These are phyloP conservation scores for Ormosia semicastrata DNA, from an alignment of 306 rosid species.

Conservation along the genomic window DNA sequence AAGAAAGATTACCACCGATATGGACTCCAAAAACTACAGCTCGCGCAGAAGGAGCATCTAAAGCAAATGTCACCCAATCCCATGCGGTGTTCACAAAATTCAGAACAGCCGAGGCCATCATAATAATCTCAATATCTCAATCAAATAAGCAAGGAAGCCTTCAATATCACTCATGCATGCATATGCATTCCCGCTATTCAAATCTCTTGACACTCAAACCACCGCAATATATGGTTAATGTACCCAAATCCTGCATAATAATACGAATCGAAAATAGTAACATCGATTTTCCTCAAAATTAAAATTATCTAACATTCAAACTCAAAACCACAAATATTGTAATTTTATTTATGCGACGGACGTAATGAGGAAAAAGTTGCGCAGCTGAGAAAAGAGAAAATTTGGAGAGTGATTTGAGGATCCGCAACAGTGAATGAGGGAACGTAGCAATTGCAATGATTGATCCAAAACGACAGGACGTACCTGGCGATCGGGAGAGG, in stretches of 20 bases:
- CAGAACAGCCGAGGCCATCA: slow-evolving; percentile 55
- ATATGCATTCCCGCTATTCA: not conserved
- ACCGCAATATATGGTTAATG: not conserved
- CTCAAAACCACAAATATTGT: not conserved
- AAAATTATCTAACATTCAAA: not conserved
- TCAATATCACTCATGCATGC: slow-evolving; percentile 32
- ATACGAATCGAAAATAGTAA: not conserved
- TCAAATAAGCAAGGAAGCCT: slow-evolving; percentile 24
- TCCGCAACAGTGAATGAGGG: not conserved
- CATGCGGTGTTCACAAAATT: slow-evolving; percentile 52
- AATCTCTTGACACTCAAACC: slow-evolving; percentile 16
- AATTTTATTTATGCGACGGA: not conserved
- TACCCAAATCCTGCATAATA: slow-evolving; percentile 28
- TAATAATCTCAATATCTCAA: slow-evolving; percentile 27
- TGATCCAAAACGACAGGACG: slow-evolving; percentile 3
- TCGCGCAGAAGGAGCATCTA: slow-evolving; percentile 83
- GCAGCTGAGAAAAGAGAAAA: not conserved
- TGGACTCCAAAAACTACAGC: slow-evolving; percentile 89
- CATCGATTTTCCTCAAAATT: not conserved
- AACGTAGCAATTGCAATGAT: not conserved
- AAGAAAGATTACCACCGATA: slow-evolving; percentile 70
- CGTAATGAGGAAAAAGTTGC: not conserved
- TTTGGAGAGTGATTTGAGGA: not conserved
- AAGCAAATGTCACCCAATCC: slow-evolving; percentile 60
- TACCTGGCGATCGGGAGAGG: slow-evolving; percentile 25